Conservation (phyloP, 2,329 filamentous ascomycete species). For the Pezicula radicicola region DNA sequence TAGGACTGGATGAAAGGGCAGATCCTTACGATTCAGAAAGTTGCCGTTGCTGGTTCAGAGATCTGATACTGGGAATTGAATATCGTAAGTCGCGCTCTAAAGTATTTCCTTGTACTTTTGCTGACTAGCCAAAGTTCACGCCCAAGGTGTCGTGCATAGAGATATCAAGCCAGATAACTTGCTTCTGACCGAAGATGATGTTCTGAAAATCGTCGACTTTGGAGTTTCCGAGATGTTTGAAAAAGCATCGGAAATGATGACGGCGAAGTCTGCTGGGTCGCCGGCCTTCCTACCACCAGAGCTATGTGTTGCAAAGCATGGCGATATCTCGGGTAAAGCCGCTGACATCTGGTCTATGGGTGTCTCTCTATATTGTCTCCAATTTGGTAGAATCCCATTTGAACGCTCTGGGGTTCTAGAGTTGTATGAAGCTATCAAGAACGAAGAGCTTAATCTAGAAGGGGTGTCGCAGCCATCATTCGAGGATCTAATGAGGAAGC, state of each 20-base stretch:
- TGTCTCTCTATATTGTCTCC: constrained; percentile 87
- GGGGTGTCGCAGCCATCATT: constrained; percentile 65
- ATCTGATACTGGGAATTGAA: constrained; percentile 91
- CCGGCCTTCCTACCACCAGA: constrained; percentile 94
- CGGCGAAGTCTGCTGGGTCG: constrained; percentile 88
- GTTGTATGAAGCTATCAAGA: constrained; percentile 84
- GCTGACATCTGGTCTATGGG: constrained; percentile 99
- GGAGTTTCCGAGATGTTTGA: constrained; percentile 99
- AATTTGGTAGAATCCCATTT: constrained; percentile 87
- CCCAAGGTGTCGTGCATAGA: constrained; percentile 89
- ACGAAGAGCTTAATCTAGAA: constrained; percentile 61
- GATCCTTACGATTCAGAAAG: constrained; percentile 79
- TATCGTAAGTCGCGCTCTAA: constrained; percentile 60
- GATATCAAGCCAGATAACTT: constrained; percentile 99
- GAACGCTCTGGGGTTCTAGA: constrained; percentile 76
- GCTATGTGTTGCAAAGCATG: constrained; percentile 81
- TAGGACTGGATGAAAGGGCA: constrained; percentile 79
- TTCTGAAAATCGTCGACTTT: constrained; percentile 97
- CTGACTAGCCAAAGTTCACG: constrained; percentile 63
- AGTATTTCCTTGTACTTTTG: background rate
- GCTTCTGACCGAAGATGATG: constrained; percentile 81
- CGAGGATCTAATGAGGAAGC: constrained; percentile 65
- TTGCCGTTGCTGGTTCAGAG: constrained; percentile 90
- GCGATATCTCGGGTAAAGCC: constrained; percentile 81
- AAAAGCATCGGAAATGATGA: constrained; percentile 83